Evolutionary conservation across 371 early-diverging fungal genomes (phyloP).

Genomic region (Actinomucor elegans): DNA sequence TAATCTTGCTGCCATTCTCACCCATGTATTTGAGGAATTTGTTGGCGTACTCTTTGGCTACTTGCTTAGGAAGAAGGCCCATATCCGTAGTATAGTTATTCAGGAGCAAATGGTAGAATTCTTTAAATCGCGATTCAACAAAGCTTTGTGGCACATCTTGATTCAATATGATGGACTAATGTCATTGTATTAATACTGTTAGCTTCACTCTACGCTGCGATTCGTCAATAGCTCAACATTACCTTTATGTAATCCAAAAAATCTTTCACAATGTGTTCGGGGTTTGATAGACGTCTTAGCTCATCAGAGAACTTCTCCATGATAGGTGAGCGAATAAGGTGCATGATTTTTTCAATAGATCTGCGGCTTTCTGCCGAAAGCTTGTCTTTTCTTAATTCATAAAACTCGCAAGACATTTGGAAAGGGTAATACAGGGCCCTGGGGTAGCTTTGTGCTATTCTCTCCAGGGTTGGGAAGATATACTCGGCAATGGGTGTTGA

Average conservation of each 20-base stretch:
- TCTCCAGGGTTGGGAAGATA: conserved; percentile 41
- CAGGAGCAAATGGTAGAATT: conserved; percentile 39
- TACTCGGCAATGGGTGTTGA: conserved; percentile 44
- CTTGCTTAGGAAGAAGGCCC: conserved; percentile 42
- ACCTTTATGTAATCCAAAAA: conserved; percentile 56
- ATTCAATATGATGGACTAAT: conserved; percentile 14
- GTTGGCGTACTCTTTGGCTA: conserved; percentile 53
- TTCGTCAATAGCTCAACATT: too few species aligned
- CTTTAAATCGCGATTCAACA: conserved; percentile 17
- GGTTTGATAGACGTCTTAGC: conserved; percentile 68
- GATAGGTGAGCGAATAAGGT: conserved; percentile 44
- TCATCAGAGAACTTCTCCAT: conserved; percentile 62
- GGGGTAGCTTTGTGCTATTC: conserved; percentile 63
- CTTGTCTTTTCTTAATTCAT: conserved; percentile 35
- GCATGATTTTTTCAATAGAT: conserved; percentile 40
- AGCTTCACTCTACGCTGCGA: too few species aligned
- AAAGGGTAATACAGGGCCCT: conserved; percentile 70
- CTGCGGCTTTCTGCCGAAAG: conserved; percentile 18
- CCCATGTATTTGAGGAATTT: conserved; percentile 47
- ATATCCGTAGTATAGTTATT: conserved; percentile 19
- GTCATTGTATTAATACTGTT: neutral
- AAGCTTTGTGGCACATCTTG: conserved; percentile 13
- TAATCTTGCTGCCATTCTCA: conserved; percentile 40
- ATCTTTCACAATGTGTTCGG: conserved; percentile 68
- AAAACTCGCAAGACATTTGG: conserved; percentile 70